Evolutionary conservation across 805 yeast genomes (phyloP), one percentile per base, ranked within the genome.

Genomic region (Candida ovalis): DNA sequence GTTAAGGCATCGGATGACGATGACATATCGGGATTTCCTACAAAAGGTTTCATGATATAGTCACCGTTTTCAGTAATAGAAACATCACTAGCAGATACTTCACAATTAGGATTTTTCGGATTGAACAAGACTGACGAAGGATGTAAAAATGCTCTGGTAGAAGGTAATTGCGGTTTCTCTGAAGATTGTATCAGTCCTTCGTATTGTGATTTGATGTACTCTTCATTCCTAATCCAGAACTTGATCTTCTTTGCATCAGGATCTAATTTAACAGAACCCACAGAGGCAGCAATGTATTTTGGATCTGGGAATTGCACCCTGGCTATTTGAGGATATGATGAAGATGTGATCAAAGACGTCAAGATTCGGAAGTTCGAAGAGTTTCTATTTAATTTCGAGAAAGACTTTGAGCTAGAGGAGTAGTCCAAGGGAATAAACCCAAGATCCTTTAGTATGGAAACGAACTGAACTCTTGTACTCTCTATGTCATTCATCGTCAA

Each of bases 221-320:
- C 75, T 44, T 84, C 88, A 57, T 80, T 81, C 54, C 87, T 69
- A 40, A 86, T 75, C 86, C 90, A 90, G 44, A 82, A 80, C 60
- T 83, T 85, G 49, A 85, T 84, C 49, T 75, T 71, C 48, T 74
- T 77, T 2, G 91, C 86, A 59, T 91, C 97, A 0, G 90, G 87
- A 57, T 91, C 96, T n/a, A 81, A 74, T 46, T 87, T 91, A 40
- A 92, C 76, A 0, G 97, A 78, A 21, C 99, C 99, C 0, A 82
- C 75, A 30, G 83, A 70, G 1, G 88, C 80, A 33, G 82, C 77
- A 40, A 81, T 68, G 62, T 70, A 92, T 59, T 86, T 88, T 3
- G 91, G 80, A 51, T 88, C 90, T 0, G 98, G 97, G 19, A 80
- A 70, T 58, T 86, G 89, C 3, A 89, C 87, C 52, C 88, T 74